phyloP scores from a whole-genome alignment of 257 asterid species.

The Cruciata laevipes region DNA sequence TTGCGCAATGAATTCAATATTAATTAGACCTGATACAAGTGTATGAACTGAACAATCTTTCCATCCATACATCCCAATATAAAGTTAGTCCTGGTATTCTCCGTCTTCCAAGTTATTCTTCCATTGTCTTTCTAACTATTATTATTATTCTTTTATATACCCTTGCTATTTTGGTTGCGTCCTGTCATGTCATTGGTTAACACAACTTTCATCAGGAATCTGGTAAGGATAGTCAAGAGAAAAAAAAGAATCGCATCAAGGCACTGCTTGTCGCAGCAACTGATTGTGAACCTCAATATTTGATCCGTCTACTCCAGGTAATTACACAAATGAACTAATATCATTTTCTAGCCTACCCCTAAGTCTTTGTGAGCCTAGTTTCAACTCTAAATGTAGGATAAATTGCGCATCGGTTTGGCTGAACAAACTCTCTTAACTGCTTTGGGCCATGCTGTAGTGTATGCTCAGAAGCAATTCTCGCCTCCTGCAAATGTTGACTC shows the following conservation, averaged over 20 bases:
- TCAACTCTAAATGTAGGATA: slow-evolving; percentile 56
- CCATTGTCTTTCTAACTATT: neutral
- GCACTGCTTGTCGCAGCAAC: slow-evolving; percentile 86
- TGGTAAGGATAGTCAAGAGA: slow-evolving; percentile 89
- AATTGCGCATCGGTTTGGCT: slow-evolving; percentile 85
- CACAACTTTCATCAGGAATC: slow-evolving; percentile 55
- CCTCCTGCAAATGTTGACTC: slow-evolving; percentile 46
- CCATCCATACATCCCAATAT: neutral
- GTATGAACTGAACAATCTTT: neutral
- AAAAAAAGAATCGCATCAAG: slow-evolving; percentile 83
- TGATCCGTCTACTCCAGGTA: slow-evolving; percentile 97
- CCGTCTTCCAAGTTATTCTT: neutral
- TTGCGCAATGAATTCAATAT: neutral
- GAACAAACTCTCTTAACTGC: slow-evolving; percentile 87
- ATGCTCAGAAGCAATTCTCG: slow-evolving; percentile 57
- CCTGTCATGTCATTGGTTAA: slow-evolving; percentile 15
- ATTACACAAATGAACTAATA: slow-evolving; percentile 9
- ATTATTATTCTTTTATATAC: neutral
- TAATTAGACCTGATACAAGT: neutral
- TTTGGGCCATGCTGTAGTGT: slow-evolving; percentile 73
- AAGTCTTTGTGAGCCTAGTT: slow-evolving; percentile 24
- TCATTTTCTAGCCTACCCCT: slow-evolving; percentile 13
- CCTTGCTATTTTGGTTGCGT: neutral
- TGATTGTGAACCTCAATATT: slow-evolving; percentile 92
- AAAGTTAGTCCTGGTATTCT: neutral